Conservation (phyloP, 2,329 filamentous ascomycete species). For the Colletotrichum musicola region DNA sequence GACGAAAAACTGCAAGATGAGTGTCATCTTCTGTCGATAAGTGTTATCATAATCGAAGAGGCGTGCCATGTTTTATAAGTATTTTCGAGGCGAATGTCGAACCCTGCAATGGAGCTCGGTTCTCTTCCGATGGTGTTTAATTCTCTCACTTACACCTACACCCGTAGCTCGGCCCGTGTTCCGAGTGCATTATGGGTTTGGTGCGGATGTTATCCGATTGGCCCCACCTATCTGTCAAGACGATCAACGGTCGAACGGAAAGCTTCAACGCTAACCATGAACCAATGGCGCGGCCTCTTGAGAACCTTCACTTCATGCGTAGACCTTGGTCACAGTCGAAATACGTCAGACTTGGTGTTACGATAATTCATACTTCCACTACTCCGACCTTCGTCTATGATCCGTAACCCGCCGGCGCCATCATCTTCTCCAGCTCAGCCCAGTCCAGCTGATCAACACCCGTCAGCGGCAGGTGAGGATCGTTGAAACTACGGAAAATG, state of each 20-base stretch:
- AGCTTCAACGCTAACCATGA: neutral
- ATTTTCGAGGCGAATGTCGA: neutral
- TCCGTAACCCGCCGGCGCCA: slow-evolving; percentile 34
- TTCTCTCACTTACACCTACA: neutral
- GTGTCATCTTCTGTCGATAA: neutral
- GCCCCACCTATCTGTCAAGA: neutral
- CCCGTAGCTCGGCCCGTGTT: slow-evolving; percentile 1
- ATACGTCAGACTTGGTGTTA: neutral
- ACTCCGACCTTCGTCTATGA: slow-evolving; percentile 2
- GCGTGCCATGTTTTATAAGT: neutral
- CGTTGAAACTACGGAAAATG: slow-evolving; percentile 47
- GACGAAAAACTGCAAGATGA: neutral
- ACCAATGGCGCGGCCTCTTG: neutral
- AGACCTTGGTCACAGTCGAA: neutral
- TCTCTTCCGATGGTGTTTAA: slow-evolving; percentile 22
- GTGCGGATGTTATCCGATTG: slow-evolving; percentile 30
- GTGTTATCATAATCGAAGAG: neutral
- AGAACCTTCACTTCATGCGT: neutral
- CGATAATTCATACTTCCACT: neutral
- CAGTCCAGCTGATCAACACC: slow-evolving; percentile 48
- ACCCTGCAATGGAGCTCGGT: slow-evolving; percentile 10
- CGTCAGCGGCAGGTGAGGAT: slow-evolving; percentile 45
- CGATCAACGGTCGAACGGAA: slow-evolving; percentile 27
- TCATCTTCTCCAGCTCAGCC: slow-evolving; percentile 46
- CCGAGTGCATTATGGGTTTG: neutral